Evolutionary conservation across 257 asterid genomes (phyloP), one percentile per base, ranked within the genome.

Genomic region (Nicotiana otophora): DNA sequence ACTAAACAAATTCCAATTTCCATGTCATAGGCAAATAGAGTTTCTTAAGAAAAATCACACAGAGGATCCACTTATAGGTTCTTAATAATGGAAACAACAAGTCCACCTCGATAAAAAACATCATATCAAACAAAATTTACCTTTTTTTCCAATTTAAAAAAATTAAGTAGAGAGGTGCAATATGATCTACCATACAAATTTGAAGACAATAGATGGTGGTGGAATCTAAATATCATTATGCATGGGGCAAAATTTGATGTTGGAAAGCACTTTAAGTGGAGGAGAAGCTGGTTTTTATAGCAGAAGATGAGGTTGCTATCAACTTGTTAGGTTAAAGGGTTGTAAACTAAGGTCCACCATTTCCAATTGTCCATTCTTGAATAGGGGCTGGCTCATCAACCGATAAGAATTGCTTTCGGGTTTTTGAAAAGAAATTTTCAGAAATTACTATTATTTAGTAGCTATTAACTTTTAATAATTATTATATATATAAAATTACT

Each of bases 121-220:
- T 51, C 62, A 75, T 28, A 75, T 48, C 80, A 75, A 75, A 75
- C 80, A 51, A 75, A 75, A 7, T 28, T 48, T 26, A 75, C 80
- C 80, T 75, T 75, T 72, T 72, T 48, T 5, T 39, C 10, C 10
- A 51, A 75, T 51, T 28, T 26, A 3, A 75, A 75, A 3, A 75
- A 48, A 15, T 75, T 6, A 74, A 74, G 10, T 58, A 26, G 5
- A 10, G 4, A 10, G 63, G 46, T 51, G 57, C 42, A 48, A 48
- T 75, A 75, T 26, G 80, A 26, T 75, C 63, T 15, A 75, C 80
- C 63, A 75, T 28, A 75, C 63, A 75, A 75, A 7, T 51, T 3
- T 72, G 30, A 58, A 87, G 90, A 85, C 85, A 87, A 58, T 54
- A 74, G 77, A 69, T 58, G 68, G 67, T 83, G 84, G 85, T 81